Conservation (phyloP, 306 rosid species). For the Medicago arabica region DNA sequence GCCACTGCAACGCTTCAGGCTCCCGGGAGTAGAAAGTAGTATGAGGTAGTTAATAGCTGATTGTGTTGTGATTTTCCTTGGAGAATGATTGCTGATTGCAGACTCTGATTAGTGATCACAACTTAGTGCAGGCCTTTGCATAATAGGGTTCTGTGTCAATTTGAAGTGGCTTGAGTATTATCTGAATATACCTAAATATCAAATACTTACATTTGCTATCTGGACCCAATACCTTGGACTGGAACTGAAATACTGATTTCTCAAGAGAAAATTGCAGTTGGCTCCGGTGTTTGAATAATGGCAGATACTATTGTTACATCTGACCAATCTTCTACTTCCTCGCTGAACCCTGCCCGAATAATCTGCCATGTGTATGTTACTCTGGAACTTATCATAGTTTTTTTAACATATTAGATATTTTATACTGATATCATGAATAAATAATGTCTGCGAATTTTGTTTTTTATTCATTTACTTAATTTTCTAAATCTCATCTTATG, state of each 20-base stretch:
- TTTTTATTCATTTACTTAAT: neutral
- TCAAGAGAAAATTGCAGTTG: slow-evolving; percentile 13
- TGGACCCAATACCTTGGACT: neutral
- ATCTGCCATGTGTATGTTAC: slow-evolving; percentile 82
- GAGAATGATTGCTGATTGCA: neutral
- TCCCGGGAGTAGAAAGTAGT: too few relatives aligned
- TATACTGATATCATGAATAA: neutral
- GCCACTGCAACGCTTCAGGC: neutral
- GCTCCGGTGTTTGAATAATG: slow-evolving; percentile 49
- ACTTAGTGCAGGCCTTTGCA: neutral
- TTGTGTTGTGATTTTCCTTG: neutral
- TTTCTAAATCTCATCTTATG: neutral
- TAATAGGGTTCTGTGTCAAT: neutral
- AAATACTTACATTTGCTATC: neutral
- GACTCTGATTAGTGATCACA: slow-evolving; percentile 10
- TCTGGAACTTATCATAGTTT: neutral
- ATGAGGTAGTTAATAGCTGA: too few relatives aligned
- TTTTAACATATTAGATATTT: neutral
- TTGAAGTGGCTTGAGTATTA: neutral
- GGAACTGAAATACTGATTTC: neutral
- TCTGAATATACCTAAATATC: neutral
- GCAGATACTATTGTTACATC: slow-evolving; percentile 58
- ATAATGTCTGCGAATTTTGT: neutral
- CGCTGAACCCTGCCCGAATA: slow-evolving; percentile 56
- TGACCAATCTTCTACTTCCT: slow-evolving; percentile 59